Evolutionary conservation across 257 asterid genomes (phyloP), one percentile per base, ranked within the genome.

Genomic region (Salvia rosmarinus): DNA sequence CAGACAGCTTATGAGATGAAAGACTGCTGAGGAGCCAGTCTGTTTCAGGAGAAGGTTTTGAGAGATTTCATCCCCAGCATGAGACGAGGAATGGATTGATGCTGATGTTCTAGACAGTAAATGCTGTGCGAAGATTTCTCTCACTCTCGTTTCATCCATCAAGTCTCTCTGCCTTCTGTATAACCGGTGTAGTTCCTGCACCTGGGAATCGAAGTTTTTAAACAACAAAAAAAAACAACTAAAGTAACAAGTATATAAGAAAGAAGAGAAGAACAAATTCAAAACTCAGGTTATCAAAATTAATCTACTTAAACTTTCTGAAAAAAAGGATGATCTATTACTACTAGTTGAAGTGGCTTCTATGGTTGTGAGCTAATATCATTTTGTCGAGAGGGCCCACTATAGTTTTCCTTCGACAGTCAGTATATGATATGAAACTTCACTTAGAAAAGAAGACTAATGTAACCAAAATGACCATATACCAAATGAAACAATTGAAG

Each of bases 161-260:
- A 91, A 68, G 65, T 89, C 96, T 73, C 73, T 89, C 64, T 89
- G 96, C 70, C 87, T 85, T 76, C 77, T 51, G 67, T 89, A 83
- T 60, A 91, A 16, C 66, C 87, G 92, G 73, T 91, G 97, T 20
- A 91, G 85, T 72, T 91, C 97, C 75, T 73, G 85, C 64, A 89
- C 90, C 97, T 91, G 81, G 44, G 69, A 78, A 73, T 60, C 54
- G 2, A 42, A 75, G 64, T 39, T 19, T 20, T 40, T 2, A 69
- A 71, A 63, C 20, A 62, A 40, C 21, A 43, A 42, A 40, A 43
- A 42, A 40, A 35, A 39, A 64, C 23, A 21, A 9, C 40, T 6
- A 44, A 40, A 17, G 25, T 12, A 34, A 47, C 43, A 57, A 62
- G 50, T 13, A 17, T 39, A 69, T 64, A 30, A 9, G 8, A 67